phyloP scores from a whole-genome alignment of 148 eudicot genomes.

The Vaccinium vitisidaea region DNA sequence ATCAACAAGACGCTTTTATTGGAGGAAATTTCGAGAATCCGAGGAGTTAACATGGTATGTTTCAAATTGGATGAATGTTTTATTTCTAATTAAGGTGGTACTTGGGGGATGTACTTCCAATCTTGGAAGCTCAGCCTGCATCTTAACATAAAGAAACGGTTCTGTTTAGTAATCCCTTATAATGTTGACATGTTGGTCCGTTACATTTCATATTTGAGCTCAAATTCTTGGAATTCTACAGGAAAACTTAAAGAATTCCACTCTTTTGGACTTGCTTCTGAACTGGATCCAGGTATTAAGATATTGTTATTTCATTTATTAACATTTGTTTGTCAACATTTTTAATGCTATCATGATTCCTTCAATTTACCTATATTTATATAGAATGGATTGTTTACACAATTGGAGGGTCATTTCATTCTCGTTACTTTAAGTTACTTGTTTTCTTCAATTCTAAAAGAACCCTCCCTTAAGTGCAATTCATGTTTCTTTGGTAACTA shows the following conservation, averaged over 20 bases:
- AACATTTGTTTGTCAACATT: not conserved
- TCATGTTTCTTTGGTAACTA: not conserved
- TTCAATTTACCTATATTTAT: not conserved
- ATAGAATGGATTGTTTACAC: not conserved
- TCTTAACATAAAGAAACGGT: not conserved
- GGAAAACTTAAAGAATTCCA: slow-evolving; percentile 46
- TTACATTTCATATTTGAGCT: slow-evolving; percentile 8
- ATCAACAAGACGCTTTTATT: slow-evolving; percentile 50
- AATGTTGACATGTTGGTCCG: not conserved
- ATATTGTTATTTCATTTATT: not conserved
- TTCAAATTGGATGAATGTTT: slow-evolving; percentile 8
- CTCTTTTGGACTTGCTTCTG: slow-evolving; percentile 77
- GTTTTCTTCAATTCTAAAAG: not conserved
- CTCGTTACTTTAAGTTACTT: not conserved
- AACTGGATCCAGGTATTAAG: slow-evolving; percentile 78
- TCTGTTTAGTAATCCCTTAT: not conserved
- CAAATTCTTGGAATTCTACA: slow-evolving; percentile 29
- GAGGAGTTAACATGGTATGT: slow-evolving; percentile 54
- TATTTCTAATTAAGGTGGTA: not conserved
- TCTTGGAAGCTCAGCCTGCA: not conserved
- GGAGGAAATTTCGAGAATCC: slow-evolving; percentile 64
- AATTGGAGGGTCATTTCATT: not conserved
- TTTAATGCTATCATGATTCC: not conserved
- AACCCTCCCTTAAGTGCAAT: not conserved
- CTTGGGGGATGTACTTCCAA: not conserved